phyloP scores from a whole-genome alignment of 1,284 basidiomycete species.

The Fomes fomentarius region DNA sequence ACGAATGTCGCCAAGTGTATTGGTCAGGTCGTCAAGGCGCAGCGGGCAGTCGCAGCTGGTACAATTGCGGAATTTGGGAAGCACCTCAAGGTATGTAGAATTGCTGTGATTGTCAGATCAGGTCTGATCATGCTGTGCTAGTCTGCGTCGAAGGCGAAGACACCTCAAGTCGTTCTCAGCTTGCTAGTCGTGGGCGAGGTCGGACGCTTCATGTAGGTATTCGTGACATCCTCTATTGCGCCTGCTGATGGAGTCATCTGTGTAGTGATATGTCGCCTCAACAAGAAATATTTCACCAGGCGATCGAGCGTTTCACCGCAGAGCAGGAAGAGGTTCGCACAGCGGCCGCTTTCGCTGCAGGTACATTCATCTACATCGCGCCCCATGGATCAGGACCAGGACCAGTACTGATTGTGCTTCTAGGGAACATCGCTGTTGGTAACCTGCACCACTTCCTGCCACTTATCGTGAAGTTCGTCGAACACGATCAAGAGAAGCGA shows the following conservation, averaged over 20 bases:
- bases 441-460: conserved; percentile 87
- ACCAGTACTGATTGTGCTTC: not conserved
- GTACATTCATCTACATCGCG: no score
- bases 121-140: conserved; percentile 27
- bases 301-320: conserved; percentile 75
- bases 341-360: conserved; percentile 91
- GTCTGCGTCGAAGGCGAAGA: conserved; percentile 67
- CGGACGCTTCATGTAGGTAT: conserved; percentile 79
- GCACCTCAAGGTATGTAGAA: conserved; percentile 63
- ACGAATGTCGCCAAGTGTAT: conserved; percentile 84
- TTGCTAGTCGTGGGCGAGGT: conserved; percentile 89
- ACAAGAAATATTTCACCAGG: conserved; percentile 72
- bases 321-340: conserved; percentile 84
- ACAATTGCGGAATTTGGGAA: conserved; percentile 83
- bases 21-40: conserved; percentile 76
- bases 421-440: conserved; percentile 90
- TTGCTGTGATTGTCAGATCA: not conserved
- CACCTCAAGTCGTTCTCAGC: conserved; percentile 76
- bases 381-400: no score
- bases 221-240: conserved; percentile 10
- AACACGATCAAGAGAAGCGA: conserved; percentile 77
- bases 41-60: conserved; percentile 73
- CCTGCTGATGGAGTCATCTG: not conserved
- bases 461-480: conserved; percentile 80
- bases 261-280: conserved; percentile 82